Evolutionary conservation across 208 protist genomes (phyloP).

Genomic region (Acanthamoeba royreba): DNA sequence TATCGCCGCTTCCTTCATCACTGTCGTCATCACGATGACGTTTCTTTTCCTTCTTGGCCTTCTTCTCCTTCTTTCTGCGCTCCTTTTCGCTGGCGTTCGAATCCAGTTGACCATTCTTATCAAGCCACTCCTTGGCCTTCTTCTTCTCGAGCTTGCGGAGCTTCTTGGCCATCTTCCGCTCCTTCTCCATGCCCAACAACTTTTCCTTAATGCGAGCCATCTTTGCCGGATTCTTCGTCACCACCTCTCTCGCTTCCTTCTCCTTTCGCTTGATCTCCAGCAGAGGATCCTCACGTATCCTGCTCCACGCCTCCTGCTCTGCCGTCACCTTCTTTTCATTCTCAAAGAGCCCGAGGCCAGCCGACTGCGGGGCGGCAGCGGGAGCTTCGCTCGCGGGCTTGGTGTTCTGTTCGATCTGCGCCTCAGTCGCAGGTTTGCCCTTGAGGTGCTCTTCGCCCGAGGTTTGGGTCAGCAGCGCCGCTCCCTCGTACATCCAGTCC

Average conservation of each 20-base stretch:
- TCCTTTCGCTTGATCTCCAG: conserved; percentile 6
- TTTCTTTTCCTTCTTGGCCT: neutral
- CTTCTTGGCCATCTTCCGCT: conserved; percentile 21
- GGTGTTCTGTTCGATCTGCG: neutral
- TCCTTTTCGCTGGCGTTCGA: neutral
- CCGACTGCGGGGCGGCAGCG: neutral
- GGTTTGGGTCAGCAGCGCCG: neutral
- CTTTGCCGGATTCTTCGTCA: neutral
- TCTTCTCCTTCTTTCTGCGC: neutral
- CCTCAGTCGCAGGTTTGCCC: neutral
- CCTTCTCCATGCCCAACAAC: neutral
- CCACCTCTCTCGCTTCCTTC: neutral
- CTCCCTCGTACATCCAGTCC: conserved; percentile 34
- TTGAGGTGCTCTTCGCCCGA: neutral
- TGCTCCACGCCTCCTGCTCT: neutral
- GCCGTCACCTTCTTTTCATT: neutral
- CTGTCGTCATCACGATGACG: neutral
- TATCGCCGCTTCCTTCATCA: neutral
- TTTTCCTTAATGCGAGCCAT: neutral
- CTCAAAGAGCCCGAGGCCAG: neutral
- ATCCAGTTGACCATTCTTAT: neutral
- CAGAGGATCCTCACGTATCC: neutral
- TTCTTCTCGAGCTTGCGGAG: neutral
- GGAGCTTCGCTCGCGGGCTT: neutral
- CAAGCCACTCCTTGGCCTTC: neutral